Base-by-base conservation (phyloP, 1,139 yeast species). In the Sugiyamaella pinicola region DNA sequence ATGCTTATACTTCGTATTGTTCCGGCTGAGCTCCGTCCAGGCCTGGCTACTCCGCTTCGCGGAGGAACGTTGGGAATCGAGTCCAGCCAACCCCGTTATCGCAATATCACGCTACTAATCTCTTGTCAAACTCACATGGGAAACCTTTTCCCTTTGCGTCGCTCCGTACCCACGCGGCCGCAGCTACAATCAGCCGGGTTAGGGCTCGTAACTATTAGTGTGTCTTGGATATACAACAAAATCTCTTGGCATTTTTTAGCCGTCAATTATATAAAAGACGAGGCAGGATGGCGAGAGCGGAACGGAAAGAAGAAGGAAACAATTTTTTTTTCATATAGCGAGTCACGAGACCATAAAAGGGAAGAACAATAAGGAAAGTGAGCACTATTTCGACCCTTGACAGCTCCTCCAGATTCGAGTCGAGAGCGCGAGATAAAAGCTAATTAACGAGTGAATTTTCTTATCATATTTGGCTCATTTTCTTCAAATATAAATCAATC, bases 191-290 rank as follows among this genome's bases (percentile, higher is more conserved):
- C 37, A n/a, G 10, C 38, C 7, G 47, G 47, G 47, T 42, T 42
- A 31, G 47, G 47, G 15, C 37, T 31, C 29, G 7, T 19, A 37
- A 5, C 28, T 42, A 42, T 42, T 42, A 42, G 47, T 33, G 13
- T 28, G 47, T 15, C 24, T 29, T 17, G 26, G 28, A 18, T 24
- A 9, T 31, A 29, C 34, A 24, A 45, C 31, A 26, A 46, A 46
- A 46, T 46, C 49, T 46, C 49, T 46, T 46, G 49, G 49, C 49
- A 38, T 46, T 35, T 38, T 38, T 35, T 26, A 24, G 43, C 43
- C 35, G 19, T n/a, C 12, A 12, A 19, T 5, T 37, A 46, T 37
- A 35, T 37, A 46, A 24, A 40, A 40, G 40, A 26, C 38, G 21
- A 15, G 49, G 29, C 18, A 28, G 40, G 19, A 39, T 46, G 42